Base-by-base conservation (phyloP, 2,329 filamentous ascomycete genomes). In the Capronia americana region DNA sequence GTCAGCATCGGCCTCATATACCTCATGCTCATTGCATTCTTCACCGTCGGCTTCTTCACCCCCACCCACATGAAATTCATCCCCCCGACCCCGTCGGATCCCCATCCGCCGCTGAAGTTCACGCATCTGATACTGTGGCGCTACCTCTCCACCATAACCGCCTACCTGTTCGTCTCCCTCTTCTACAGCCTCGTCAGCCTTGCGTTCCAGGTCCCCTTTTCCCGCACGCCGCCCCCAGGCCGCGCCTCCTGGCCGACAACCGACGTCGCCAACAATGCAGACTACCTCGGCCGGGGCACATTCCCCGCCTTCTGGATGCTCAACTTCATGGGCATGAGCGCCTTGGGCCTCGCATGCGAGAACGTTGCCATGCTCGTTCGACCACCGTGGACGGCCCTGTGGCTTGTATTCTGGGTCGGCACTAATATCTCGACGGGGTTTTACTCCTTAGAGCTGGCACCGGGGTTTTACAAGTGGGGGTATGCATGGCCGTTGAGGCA, bases 331-430 rank as follows among this genome's bases (percentile, higher is more conserved):
- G 87, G 87, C 10, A 90, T 90, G 87, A 78, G 81, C 7, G 87
- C 87, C 0, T 72, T 90, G 1, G 88, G 87, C 0, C 76, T 90
- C 1, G 86, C 87, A 0, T 88, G 86, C 72, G 87, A 90, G 79
- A 90, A 90, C 71, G 83, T 87, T 30, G 85, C 85, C 0, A 89
- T 88, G 84, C 71, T 89, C 1, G 77, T 90, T 2, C 87, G 86
- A 0, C 79, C 84, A 70, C 87, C 86, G 0, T 90, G 86, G 86
- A 84, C 81, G 57, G 82, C 85, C 0, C 53, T 71, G 0, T 90
- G 87, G 82, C 76, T 90, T 1, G 88, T 90, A 63, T 89, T 88
- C 71, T 89, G 86, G 87, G 85, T 90, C 48, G 87, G 90, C 64
- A 84, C 85, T 4, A 90, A 90, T 70, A 86, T 89, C 0, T 79